Evolutionary conservation across 163 green algal species (phyloP), one percentile per base, ranked within the genome.

Genomic region (Smithsoniella earleae): DNA sequence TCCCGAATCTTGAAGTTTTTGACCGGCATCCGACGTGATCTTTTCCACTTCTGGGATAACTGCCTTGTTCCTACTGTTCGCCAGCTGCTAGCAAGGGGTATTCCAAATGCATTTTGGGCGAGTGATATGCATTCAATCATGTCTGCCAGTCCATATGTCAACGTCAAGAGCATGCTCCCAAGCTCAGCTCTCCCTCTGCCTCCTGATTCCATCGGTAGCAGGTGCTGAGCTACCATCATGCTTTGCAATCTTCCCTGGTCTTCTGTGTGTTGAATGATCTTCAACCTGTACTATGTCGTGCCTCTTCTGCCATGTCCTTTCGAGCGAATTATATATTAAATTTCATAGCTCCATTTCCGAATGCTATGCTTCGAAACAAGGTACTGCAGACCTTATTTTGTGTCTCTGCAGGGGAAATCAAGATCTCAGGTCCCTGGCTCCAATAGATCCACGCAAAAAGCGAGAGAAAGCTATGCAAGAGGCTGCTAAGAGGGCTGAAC

Each of bases 31-130:
- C 58, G 58, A 30, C 20, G 58, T 16, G 58, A 69, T 33, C 58
- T 69, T 0, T 69, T 69, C 58, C 58, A 69, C 58, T 69, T 69
- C 25, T 69, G 58, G 58, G 58, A 69, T 33, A 38, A 40, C 25
- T 69, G 58, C 58, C 27, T 69, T 5, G 25, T n/a, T 6, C 58
- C 58, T 33, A 34, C 58, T 69, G 58, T 69, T 30, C 20, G 58
- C n/a, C 27, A 30, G 25, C 27, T 69, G 58, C 58, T 69, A 31
- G 58, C 31, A 16, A 30, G 58, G 6, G 58, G 58, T 36, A 31
- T 69, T 18, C 58, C 58, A 16, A 37, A 69, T 38, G 58, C 58
- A 31, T 34, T 69, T 16, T 69, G 16, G 38, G 58, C 25, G 58
- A 1, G 22, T n/a, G 58, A 69, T 33, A 69, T 69, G 58, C 58